Evolutionary conservation across 305 asterid species (phyloP), one percentile per base, ranked within the genome.

Genomic region (Salvia sclarea): DNA sequence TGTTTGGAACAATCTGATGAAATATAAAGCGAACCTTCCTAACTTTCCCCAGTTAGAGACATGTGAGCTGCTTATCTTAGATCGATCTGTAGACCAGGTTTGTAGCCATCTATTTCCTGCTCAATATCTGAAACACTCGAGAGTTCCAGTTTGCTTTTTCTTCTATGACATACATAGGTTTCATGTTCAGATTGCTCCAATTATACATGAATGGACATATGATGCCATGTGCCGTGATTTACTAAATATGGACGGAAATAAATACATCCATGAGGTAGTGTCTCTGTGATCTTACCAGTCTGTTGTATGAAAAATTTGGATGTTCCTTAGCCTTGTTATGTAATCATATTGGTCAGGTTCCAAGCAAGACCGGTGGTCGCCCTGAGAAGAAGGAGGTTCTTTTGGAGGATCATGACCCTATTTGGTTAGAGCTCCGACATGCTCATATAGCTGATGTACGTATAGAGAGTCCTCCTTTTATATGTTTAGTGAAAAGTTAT

Each of bases 151-250:
- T 61, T 28, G 9, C n/a, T 61, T 33, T 17, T 68, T 48, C 41
- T 52, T 63, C 21, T 64, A 30, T 58, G 60, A 59, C 61, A 60
- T 69, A 52, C 40, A 56, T 50, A 38, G 69, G 33, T 58, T 52
- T 79, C 20, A 9, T 52, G 54, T 76, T 43, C 81, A 95, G 99
- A 86, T 95, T 77, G 92, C 99, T 80, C 99, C 99, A 22, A 75
- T 95, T 63, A 95, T 95, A 80, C 99, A 95, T 72, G 99, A 95
- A 78, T 95, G 99, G 99, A 92, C 99, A 30, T 95, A 95, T 82
- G 99, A 95, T 71, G 98, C 99, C 37, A 92, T 95, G 98, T 95
- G 99, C 81, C 99, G 81, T 81, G 99, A 95, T 69, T 79, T 95
- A 79, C 85, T 95, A 70, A 80, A 84, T 73, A 90, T 95, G 98